Evolutionary conservation across 2,329 filamentous ascomycete genomes (phyloP).

Genomic region (Sclerotiophoma versabilis): DNA sequence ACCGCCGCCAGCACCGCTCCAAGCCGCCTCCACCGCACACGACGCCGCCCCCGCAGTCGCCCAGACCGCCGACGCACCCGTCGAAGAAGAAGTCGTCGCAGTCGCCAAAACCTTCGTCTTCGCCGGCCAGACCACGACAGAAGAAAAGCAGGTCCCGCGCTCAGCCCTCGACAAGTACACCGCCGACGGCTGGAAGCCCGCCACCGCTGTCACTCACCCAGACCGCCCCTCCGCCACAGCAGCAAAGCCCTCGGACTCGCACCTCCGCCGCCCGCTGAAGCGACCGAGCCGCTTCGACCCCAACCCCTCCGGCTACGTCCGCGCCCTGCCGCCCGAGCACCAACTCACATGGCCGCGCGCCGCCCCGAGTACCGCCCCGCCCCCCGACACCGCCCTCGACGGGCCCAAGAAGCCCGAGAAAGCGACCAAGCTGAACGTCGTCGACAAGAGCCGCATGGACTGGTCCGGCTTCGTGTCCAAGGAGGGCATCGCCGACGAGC

Average conservation of each 20-base stretch:
- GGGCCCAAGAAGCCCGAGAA: conserved; percentile 42
- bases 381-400: conserved; percentile 23
- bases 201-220: conserved; percentile 12
- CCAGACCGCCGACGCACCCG: conserved; percentile 19
- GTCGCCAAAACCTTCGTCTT: conserved; percentile 79
- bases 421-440: conserved; percentile 68
- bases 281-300: conserved; percentile 60
- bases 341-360: conserved; percentile 51
- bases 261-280: conserved; percentile 41
- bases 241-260: conserved; percentile 6
- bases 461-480: conserved; percentile 70
- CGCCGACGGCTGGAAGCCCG: conserved; percentile 41
- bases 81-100: conserved; percentile 57
- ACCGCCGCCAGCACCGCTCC: conserved; percentile 20
- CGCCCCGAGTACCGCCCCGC: conserved; percentile 14
- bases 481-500: conserved; percentile 66
- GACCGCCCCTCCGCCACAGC: background rate
- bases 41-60: conserved; percentile 18
- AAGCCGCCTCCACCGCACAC: background rate
- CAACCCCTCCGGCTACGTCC: conserved; percentile 57
- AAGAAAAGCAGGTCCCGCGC: conserved; percentile 71
- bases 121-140: conserved; percentile 73
- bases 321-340: conserved; percentile 53
- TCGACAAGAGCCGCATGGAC: conserved; percentile 70
- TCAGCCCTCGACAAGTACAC: conserved; percentile 39